Base-by-base conservation (phyloP, 331 rosid species). In the Phaseolus coccineus region DNA sequence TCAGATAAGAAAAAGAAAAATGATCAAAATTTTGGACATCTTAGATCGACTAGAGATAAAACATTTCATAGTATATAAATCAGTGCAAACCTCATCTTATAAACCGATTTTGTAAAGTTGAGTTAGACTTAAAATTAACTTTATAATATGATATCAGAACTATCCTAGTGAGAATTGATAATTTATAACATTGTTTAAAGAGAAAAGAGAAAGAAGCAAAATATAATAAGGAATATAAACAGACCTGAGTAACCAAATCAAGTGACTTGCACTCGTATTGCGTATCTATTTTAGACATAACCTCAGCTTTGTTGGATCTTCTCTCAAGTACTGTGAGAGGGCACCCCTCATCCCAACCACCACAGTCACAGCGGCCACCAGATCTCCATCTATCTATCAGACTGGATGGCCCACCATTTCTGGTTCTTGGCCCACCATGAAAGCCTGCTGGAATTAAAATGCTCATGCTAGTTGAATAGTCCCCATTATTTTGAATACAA, bases 281-380 rank as follows among this genome's bases (percentile, higher is more conserved):
- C 5, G 47, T 63, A 68, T 91, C 89, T 6, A 62, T 77, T 37
- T 69, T 82, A 57, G 88, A 78, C 37, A 81, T 59, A 77, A 16
- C 67, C 28, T 87, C 87, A 8, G 70, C 85, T 46, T 80, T 80
- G 78, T 75, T 72, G 24, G 87, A 81, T 87, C 81, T 66, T 62
- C 88, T 87, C 74, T 89, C 79, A 71, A 91, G 91, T 42, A 93
- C 84, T 1, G 97, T 91, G 51, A 96, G 85, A 67, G 98, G 95
- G 70, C 99, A 96, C 62, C 99, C 99, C 72, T 89, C 82, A 83
- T 96, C 99, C 99, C 99, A 96, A 85, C 99, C 99, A 61, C 98
- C 99, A 81, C 99, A 96, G 77, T 93, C 94, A 73, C 99, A 96
- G 39, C 30, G 85, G 51, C 99, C 98, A 6, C 89, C 92, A 4